Evolutionary conservation across 192 early-diverging fungal species (phyloP).

Genomic region (Backusella mclennaniae): DNA sequence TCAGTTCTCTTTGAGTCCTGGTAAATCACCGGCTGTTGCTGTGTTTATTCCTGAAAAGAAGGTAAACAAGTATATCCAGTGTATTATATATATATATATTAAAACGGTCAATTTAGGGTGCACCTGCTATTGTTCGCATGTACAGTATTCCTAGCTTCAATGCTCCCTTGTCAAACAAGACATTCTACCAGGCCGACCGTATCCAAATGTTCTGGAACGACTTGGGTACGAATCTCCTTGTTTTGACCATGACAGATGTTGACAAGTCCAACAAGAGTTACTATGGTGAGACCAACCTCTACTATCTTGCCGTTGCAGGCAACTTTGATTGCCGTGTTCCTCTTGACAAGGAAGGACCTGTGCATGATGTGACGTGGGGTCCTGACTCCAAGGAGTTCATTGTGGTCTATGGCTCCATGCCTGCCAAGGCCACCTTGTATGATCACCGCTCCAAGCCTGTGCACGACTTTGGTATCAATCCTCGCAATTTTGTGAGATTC

Average conservation of each 20-base stretch:
- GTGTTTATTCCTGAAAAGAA: constrained; percentile 90
- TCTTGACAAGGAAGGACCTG: constrained; percentile 82
- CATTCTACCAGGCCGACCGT: constrained; percentile 95
- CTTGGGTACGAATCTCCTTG: constrained; percentile 82
- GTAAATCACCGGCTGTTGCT: constrained; percentile 76
- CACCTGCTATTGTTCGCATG: constrained; percentile 85
- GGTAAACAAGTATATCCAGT: neutral
- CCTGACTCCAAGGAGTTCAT: constrained; percentile 98
- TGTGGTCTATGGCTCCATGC: constrained; percentile 94
- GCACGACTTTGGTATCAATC: constrained; percentile 81
- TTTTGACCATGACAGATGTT: constrained; percentile 93
- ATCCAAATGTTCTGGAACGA: constrained; percentile 94
- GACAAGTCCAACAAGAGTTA: constrained; percentile 95
- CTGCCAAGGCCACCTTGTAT: constrained; percentile 89
- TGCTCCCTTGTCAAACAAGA: constrained; percentile 77
- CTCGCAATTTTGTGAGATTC: constrained; percentile 88
- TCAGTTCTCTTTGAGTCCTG: constrained; percentile 88
- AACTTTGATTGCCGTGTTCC: constrained; percentile 91
- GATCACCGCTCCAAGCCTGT: constrained; percentile 84
- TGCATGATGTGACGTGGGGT: constrained; percentile 95
- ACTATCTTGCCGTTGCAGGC: constrained; percentile 86
- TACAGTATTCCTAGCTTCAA: constrained; percentile 78
- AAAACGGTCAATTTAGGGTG: constrained; percentile 34
- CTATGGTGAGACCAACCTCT: constrained; percentile 96
- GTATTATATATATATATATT: no score